phyloP scores from a whole-genome alignment of 2,329 filamentous ascomycete genomes.

The Fusarium ambrosium region DNA sequence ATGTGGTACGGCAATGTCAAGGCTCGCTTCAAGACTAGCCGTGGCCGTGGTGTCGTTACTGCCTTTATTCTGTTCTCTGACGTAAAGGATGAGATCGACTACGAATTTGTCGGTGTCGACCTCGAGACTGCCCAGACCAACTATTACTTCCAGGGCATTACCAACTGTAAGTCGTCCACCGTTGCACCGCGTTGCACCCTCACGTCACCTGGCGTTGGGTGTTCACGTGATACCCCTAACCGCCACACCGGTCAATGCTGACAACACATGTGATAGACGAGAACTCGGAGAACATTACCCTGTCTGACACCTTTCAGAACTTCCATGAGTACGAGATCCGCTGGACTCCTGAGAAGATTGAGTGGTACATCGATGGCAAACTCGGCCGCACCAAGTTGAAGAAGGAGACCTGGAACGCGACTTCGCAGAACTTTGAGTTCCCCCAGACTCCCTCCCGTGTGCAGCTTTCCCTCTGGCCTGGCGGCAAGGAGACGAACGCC shows the following conservation, averaged over 20 bases:
- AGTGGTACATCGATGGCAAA: slow-evolving; percentile 88
- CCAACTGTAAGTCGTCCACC: slow-evolving; percentile 76
- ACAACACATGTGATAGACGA: slow-evolving; percentile 66
- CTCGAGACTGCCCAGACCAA: slow-evolving; percentile 87
- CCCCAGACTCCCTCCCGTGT: slow-evolving; percentile 93
- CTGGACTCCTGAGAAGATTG: slow-evolving; percentile 89
- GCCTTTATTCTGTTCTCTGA: slow-evolving; percentile 97
- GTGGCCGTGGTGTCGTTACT: slow-evolving; percentile 91
- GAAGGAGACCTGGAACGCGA: slow-evolving; percentile 87
- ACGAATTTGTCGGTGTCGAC: slow-evolving; percentile 90
- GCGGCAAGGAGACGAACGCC: slow-evolving; percentile 82
- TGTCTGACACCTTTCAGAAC: slow-evolving; percentile 79
- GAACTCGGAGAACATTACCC: slow-evolving; percentile 79
- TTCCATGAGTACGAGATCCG: slow-evolving; percentile 93
- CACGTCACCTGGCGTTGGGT: slow-evolving; percentile 3
- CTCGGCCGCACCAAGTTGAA: slow-evolving; percentile 81
- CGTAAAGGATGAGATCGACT: slow-evolving; percentile 98
- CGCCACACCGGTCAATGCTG: slow-evolving; percentile 16
- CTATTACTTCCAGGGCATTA: slow-evolving; percentile 96
- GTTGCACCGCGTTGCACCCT: slow-evolving; percentile 6
- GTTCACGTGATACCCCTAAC: slow-evolving; percentile 22
- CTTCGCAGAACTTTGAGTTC: slow-evolving; percentile 84
- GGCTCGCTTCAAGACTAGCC: slow-evolving; percentile 85
- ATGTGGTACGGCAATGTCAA: slow-evolving; percentile 98
- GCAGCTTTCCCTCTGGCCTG: slow-evolving; percentile 96